These are phyloP conservation scores for Cytospora chrysosperma DNA, from an alignment of 2,329 filamentous ascomycete genomes.

Conservation along the genomic window DNA sequence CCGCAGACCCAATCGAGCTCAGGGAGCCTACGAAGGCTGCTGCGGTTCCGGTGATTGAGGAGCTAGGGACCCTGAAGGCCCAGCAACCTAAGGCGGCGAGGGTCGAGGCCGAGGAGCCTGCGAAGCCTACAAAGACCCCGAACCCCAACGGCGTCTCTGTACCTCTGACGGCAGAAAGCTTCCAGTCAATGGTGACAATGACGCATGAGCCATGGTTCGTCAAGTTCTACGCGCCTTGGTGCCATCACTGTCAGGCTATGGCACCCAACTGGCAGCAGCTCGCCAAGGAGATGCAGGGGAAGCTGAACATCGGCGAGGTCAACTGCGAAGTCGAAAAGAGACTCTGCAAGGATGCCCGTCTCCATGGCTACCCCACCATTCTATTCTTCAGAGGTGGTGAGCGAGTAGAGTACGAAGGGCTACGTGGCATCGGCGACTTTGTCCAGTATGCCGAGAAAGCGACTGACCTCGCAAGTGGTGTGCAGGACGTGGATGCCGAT, in stretches of 20 bases:
- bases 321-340: conserved; percentile 85
- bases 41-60: conserved; percentile 16
- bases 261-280: conserved; percentile 87
- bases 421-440: conserved; percentile 89
- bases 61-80: conserved; percentile 19
- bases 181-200: conserved; percentile 81
- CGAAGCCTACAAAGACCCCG: conserved; percentile 56
- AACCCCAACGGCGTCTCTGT: conserved; percentile 77
- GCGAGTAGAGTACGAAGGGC: conserved; percentile 86
- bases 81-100: conserved; percentile 33
- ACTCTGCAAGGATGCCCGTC: conserved; percentile 87
- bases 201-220: conserved; percentile 95
- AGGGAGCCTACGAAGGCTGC: conserved; percentile 33
- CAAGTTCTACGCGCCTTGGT: conserved; percentile 99
- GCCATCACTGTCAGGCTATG: conserved; percentile 90
- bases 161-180: conserved; percentile 76
- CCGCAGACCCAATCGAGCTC: conserved; percentile 31
- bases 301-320: conserved; percentile 90
- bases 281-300: conserved; percentile 85
- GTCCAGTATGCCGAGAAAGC: conserved; percentile 85
- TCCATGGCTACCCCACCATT: conserved; percentile 82
- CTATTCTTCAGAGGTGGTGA: conserved; percentile 91
- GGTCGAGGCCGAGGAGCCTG: conserved; percentile 43
- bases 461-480: conserved; percentile 70
- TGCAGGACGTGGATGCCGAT: conserved; percentile 76